Evolutionary conservation across 2,329 filamentous ascomycete genomes (phyloP), one percentile per base, ranked within the genome.

Genomic region (Fusarium pseudocircinatum): DNA sequence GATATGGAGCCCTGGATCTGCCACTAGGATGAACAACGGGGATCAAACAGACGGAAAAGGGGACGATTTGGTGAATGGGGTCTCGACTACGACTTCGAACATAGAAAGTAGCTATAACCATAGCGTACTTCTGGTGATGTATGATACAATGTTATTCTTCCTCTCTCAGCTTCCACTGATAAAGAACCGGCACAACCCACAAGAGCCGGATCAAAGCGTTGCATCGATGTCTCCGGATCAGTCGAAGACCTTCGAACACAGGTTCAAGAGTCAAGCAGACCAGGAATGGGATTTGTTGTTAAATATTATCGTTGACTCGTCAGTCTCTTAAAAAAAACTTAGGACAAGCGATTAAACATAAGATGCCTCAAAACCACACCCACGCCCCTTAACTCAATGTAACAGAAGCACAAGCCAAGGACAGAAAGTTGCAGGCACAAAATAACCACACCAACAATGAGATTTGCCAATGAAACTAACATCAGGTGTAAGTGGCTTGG

Each of bases 1-100:
- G 56, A 40, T 74, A 78, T 69, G 70, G 76, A 67, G 69, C 75
- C 69, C 76, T 69, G 60, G 70, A 73, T 76, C 72, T 74, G 69
- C 71, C 60, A 61, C 62, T 24, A 65, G 59, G 50, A 64, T 54
- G 36, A 36, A 69, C 67, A 58, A 63, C 32, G 60, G 56, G 62
- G 66, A 69, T 62, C 53, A 47, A 66, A 70, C 59, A 50, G 34
- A 58, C 28, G 30, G 36, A 43, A 37, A 44, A 42, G 28, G 47
- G 54, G 52, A 43, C 37, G 43, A 44, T 39, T 32, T 28, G 46
- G 44, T 47, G 42, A 43, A 60, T 62, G 54, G 37, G 59, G 30
- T 40, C 39, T 58, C 60, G 28, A 32, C 16, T 40, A n/a, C 26
- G 14, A 42, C 44, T 37, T 47, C 61, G 61, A 61, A 26, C 63